Conservation (phyloP, 345 rosid genomes). For the Jatropha curcas region DNA sequence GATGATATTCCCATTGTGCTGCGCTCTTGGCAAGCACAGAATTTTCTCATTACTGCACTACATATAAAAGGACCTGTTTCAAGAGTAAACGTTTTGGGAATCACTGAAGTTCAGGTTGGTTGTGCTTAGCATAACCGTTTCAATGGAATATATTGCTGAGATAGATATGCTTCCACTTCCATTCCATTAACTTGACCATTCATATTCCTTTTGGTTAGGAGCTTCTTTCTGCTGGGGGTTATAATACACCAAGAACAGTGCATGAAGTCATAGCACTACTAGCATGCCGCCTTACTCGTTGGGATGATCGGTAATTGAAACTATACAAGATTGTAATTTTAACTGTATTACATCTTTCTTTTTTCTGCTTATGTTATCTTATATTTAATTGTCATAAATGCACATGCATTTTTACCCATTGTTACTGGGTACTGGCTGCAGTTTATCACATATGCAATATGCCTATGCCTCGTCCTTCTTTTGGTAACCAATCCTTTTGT, state of each 20-base stretch:
- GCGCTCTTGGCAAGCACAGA: constrained; percentile 97
- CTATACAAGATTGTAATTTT: neutral
- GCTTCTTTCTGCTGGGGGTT: constrained; percentile 81
- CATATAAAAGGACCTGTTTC: constrained; percentile 75
- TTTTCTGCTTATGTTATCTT: neutral
- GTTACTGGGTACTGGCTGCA: neutral
- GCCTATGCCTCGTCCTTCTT: neutral
- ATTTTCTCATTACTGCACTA: constrained; percentile 76
- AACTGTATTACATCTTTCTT: neutral
- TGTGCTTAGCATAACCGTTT: constrained; percentile 15
- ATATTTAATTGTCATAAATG: neutral
- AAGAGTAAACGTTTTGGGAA: constrained; percentile 62
- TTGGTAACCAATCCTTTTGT: neutral
- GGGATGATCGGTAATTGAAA: constrained; percentile 86
- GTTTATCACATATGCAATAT: neutral
- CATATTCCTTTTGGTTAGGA: constrained; percentile 54
- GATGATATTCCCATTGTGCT: constrained; percentile 91
- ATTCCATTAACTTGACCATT: constrained; percentile 4
- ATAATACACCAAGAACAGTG: constrained; percentile 72
- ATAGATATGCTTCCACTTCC: neutral
- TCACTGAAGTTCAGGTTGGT: constrained; percentile 91
- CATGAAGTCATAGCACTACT: constrained; percentile 87
- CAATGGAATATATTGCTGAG: neutral
- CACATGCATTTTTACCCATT: neutral
- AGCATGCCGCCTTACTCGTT: constrained; percentile 75